Base-by-base conservation (phyloP, 1,139 yeast species). In the Geotrichum restrictum region DNA sequence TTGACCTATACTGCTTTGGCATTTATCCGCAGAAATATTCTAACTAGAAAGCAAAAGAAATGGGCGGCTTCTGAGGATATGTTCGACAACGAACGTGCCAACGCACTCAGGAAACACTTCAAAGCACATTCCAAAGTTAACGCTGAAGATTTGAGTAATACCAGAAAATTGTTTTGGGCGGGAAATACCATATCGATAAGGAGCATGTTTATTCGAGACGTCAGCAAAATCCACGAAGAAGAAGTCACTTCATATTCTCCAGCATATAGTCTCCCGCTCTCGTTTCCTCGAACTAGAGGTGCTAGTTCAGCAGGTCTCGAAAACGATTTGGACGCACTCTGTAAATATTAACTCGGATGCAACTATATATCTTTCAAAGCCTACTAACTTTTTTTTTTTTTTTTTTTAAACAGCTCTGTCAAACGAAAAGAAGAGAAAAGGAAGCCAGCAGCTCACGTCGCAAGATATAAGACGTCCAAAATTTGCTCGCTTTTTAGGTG, bases 391-490 rank as follows among this genome's bases (percentile, higher is more conserved):
- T 33, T 33, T 33, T 33, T 14, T 33, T 3, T 13, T 29, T 11
- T 7, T 29, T 18, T 6, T 13, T 33, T 33, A 33, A 18, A 33
- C 14, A 14, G 29, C 18, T 36, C n/a, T 41, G 27, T 16, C 21
- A 10, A 41, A 41, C 21, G 45, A 41, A 18, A 41, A n/a, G n/a
- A 41, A 41, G 16, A 11, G 45, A 29, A 41, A 41, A 31, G 45
- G 31, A 14, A 41, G 45, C 36, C 45, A 41, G 36, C 24, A 19
- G 19, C 31, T 41, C 3, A 19, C 24, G 2, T 41, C 45, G 10
- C 6, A 7, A 6, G 13, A 11, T 14, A 7, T 22, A 3, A 27
- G 45, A 11, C 27, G 18, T 3, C 36, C 45, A 1, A 27, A 21
- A 14, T 13, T 41, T 22, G 2, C 45, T 3, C 34, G 36, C 2